Evolutionary conservation across 2,329 filamentous ascomycete genomes (phyloP).

Genomic region (Cladosporium sp.): DNA sequence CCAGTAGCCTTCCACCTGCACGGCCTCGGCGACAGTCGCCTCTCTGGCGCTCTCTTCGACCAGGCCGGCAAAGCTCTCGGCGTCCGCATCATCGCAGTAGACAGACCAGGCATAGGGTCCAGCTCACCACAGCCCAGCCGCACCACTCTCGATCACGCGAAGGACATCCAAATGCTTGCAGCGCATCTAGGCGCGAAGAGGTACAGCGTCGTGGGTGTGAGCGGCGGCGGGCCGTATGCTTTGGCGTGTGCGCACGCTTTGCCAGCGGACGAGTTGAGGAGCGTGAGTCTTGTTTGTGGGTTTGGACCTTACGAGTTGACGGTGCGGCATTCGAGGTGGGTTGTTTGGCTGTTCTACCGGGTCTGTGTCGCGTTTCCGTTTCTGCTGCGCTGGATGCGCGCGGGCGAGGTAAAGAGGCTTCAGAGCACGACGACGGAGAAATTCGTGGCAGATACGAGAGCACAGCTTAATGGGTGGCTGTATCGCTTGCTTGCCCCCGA

Average conservation of each 20-base stretch:
- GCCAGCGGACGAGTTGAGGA: constrained; percentile 24
- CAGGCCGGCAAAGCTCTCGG: constrained; percentile 36
- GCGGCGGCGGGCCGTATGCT: constrained; percentile 51
- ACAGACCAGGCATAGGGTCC: constrained; percentile 47
- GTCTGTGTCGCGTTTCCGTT: background rate
- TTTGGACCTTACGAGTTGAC: background rate
- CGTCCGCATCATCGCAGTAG: constrained; percentile 44
- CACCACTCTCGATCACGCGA: constrained; percentile 43
- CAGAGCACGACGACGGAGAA: background rate
- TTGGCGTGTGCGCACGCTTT: constrained; percentile 48
- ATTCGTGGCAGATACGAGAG: background rate
- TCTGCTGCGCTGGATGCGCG: constrained; percentile 3
- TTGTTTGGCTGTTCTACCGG: constrained; percentile 1
- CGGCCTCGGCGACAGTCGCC: constrained; percentile 45
- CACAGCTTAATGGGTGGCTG: background rate
- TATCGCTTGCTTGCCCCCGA: constrained; percentile 1
- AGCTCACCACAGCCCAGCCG: constrained; percentile 42
- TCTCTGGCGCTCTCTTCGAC: constrained; percentile 42
- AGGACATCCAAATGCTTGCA: constrained; percentile 45
- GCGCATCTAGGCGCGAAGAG: constrained; percentile 41
- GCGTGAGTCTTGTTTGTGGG: background rate
- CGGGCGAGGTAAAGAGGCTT: background rate
- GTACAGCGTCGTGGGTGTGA: constrained; percentile 48
- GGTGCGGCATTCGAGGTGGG: background rate
- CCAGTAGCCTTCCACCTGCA: constrained; percentile 46